Evolutionary conservation across 75 land plant species (phyloP).

Genomic region (Adiantum capillusveneris): DNA sequence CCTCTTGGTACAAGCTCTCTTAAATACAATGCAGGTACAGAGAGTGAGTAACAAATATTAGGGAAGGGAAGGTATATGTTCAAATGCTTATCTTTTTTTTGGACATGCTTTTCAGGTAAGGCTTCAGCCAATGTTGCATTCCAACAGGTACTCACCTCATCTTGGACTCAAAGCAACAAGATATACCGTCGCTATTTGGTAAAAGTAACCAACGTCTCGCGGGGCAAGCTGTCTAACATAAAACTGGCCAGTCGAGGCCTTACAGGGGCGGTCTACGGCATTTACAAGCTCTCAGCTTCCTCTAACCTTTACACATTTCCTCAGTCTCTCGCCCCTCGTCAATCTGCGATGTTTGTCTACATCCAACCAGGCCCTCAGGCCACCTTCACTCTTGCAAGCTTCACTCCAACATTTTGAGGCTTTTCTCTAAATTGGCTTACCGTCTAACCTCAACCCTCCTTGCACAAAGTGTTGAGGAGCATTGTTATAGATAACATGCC

Average conservation of each 20-base stretch:
- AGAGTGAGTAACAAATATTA: too few species aligned
- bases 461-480: too few species aligned
- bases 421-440: too few species aligned
- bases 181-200: not conserved
- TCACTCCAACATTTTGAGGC: too few species aligned
- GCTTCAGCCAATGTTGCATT: not conserved
- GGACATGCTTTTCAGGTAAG: not conserved
- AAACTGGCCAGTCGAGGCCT: not conserved
- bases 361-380: slow-evolving; percentile 7
- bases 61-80: too few species aligned
- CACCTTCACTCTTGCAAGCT: not conserved
- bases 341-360: not conserved
- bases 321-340: not conserved
- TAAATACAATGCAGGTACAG: too few species aligned
- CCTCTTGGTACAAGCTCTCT: too few species aligned
- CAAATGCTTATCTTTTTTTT: too few species aligned
- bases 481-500: too few species aligned
- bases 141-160: not conserved
- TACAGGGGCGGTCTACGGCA: not conserved
- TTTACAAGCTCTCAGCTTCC: not conserved
- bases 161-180: not conserved
- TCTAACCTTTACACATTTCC: not conserved
- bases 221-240: not conserved
- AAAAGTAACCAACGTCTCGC: not conserved
- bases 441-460: too few species aligned